phyloP scores from a whole-genome alignment of 352 stramenopile genomes.

The Phytophthora megakarya region DNA sequence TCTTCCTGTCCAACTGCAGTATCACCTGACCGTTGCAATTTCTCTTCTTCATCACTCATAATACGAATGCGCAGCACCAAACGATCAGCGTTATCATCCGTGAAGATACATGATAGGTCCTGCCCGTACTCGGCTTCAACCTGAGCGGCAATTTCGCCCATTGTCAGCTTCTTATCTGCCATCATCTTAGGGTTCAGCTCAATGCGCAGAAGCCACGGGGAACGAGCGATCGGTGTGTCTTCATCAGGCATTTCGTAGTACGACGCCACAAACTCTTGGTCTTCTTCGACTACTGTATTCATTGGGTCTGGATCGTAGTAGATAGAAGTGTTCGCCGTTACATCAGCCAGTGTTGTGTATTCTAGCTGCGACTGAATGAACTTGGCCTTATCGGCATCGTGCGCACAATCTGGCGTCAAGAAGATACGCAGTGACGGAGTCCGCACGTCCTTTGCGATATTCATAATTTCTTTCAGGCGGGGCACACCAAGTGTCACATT shows the following conservation, averaged over 20 bases:
- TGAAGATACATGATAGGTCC: conserved; percentile 97
- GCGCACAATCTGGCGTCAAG: conserved; percentile 88
- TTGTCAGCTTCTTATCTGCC: conserved; percentile 97
- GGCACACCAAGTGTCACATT: conserved; percentile 99
- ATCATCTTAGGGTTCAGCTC: conserved; percentile 98
- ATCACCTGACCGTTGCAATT: conserved; percentile 79
- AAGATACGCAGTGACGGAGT: conserved; percentile 97
- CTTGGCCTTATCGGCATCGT: conserved; percentile 88
- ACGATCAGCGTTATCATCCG: conserved; percentile 98
- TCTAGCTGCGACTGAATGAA: conserved; percentile 95
- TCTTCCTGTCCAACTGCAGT: conserved; percentile 92
- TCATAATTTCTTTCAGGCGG: conserved; percentile 99
- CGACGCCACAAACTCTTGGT: conserved; percentile 97
- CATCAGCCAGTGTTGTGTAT: conserved; percentile 97
- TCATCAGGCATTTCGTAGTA: conserved; percentile 98
- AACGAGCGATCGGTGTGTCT: conserved; percentile 93
- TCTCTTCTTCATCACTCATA: conserved; percentile 93
- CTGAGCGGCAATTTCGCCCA: conserved; percentile 96
- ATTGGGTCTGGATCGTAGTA: conserved; percentile 99
- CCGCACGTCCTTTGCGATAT: conserved; percentile 98
- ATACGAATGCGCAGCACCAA: conserved; percentile 97
- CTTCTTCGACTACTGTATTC: conserved; percentile 96
- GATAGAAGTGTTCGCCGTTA: conserved; percentile 97
- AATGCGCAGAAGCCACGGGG: conserved; percentile 98
- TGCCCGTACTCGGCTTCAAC: conserved; percentile 96